phyloP scores from a whole-genome alignment of 176 grass and related monocot species.

The Bothriochloa decipiens region DNA sequence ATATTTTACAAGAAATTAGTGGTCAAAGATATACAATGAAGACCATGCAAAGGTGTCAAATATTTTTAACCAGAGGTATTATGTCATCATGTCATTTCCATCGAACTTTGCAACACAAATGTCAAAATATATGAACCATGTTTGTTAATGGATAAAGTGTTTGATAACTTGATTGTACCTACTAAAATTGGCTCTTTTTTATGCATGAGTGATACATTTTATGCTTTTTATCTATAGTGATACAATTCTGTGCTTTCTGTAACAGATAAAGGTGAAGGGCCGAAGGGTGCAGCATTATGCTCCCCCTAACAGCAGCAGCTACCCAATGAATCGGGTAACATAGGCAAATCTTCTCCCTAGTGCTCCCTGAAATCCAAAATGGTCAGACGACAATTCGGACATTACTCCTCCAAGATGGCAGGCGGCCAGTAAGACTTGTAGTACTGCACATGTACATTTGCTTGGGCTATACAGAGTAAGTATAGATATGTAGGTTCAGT shows the following conservation, averaged over 20 bases:
- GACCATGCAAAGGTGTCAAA: background rate
- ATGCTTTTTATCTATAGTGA: background rate
- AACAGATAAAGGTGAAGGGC: background rate
- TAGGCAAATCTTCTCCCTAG: background rate
- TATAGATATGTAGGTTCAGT: background rate
- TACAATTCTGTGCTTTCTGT: background rate
- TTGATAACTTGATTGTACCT: background rate
- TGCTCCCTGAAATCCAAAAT: background rate
- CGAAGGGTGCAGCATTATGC: background rate
- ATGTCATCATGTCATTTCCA: background rate
- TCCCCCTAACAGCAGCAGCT: background rate
- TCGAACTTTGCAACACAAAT: background rate
- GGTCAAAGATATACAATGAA: background rate
- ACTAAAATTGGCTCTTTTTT: background rate
- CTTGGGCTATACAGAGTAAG: background rate
- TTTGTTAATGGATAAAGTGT: background rate
- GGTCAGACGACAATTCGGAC: background rate
- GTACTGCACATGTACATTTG: background rate
- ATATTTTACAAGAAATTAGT: background rate
- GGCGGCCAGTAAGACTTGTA: background rate
- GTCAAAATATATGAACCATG: background rate
- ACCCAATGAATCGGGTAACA: background rate
- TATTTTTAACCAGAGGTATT: background rate
- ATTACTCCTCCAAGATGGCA: background rate
- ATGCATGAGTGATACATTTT: background rate